These are phyloP conservation scores for Ramaria rubella DNA, from an alignment of 768 basidiomycete genomes.

Conservation along the genomic window DNA sequence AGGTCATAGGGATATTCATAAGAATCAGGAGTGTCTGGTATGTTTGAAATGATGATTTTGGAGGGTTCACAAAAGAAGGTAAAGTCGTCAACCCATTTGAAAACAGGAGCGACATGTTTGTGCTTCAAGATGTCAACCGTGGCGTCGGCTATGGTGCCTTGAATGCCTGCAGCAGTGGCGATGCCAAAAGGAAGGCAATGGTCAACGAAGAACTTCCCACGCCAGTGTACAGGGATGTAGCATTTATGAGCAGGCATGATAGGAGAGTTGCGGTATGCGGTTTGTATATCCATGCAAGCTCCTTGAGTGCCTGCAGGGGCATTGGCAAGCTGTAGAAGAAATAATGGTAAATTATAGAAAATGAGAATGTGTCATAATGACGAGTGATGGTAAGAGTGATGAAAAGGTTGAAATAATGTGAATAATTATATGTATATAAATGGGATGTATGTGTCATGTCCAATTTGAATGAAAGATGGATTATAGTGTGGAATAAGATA, in stretches of 20 bases:
- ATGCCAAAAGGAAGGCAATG: slow-evolving; percentile 28
- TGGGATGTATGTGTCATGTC: too few species aligned
- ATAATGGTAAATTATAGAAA: not conserved
- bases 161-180: slow-evolving; percentile 25
- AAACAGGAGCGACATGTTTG: slow-evolving; percentile 16
- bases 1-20: not conserved
- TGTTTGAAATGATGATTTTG: slow-evolving; percentile 7
- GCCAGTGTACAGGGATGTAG: slow-evolving; percentile 27
- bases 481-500: too few species aligned
- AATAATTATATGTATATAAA: too few species aligned
- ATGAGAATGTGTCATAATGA: not conserved
- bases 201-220: slow-evolving; percentile 25
- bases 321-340: not conserved
- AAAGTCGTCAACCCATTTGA: slow-evolving; percentile 35
- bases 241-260: slow-evolving; percentile 28
- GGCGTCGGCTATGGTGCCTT: slow-evolving; percentile 26
- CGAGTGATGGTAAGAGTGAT: too few species aligned
- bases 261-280: slow-evolving; percentile 31
- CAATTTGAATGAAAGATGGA: too few species aligned
- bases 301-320: slow-evolving; percentile 22
- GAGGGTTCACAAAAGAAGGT: slow-evolving; percentile 21
- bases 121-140: slow-evolving; percentile 20
- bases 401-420: too few species aligned
- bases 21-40: not conserved
- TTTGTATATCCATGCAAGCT: slow-evolving; percentile 26